phyloP scores from a whole-genome alignment of 2,329 filamentous ascomycete species.

The Diplocarpon rosae region DNA sequence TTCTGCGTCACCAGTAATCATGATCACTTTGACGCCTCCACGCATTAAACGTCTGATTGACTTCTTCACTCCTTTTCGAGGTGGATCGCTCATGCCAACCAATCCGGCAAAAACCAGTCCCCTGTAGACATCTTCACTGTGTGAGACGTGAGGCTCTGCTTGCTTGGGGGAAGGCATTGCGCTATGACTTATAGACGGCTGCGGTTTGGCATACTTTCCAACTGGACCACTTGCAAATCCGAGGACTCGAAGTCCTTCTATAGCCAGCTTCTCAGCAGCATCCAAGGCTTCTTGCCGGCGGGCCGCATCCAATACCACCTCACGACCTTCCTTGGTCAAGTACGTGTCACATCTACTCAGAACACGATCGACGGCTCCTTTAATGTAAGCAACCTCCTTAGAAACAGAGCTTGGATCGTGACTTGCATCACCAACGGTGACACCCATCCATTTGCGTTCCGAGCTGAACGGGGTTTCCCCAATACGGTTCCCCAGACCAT shows the following conservation, averaged over 20 bases:
- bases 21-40: constrained; percentile 92
- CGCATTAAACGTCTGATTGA: constrained; percentile 85
- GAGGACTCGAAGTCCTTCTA: constrained; percentile 79
- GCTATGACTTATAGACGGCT: constrained; percentile 32
- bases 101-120: constrained; percentile 83
- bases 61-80: constrained; percentile 76
- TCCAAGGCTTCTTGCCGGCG: constrained; percentile 63
- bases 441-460: constrained; percentile 98
- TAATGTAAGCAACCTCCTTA: constrained; percentile 83
- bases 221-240: constrained; percentile 83
- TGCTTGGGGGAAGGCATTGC: constrained; percentile 36
- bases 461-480: constrained; percentile 93
- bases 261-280: constrained; percentile 78
- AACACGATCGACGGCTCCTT: constrained; percentile 83
- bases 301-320: constrained; percentile 71
- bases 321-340: constrained; percentile 72
- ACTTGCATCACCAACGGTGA: constrained; percentile 53
- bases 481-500: constrained; percentile 70
- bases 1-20: constrained; percentile 97
- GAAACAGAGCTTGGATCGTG: constrained; percentile 24
- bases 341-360: constrained; percentile 84
- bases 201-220: constrained; percentile 35
- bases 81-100: constrained; percentile 96
- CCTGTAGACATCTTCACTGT: constrained; percentile 64
- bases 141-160: constrained; percentile 22